These are phyloP conservation scores for Raphanus raphanistrum DNA, from an alignment of 345 rosid species.

Conservation along the genomic window DNA sequence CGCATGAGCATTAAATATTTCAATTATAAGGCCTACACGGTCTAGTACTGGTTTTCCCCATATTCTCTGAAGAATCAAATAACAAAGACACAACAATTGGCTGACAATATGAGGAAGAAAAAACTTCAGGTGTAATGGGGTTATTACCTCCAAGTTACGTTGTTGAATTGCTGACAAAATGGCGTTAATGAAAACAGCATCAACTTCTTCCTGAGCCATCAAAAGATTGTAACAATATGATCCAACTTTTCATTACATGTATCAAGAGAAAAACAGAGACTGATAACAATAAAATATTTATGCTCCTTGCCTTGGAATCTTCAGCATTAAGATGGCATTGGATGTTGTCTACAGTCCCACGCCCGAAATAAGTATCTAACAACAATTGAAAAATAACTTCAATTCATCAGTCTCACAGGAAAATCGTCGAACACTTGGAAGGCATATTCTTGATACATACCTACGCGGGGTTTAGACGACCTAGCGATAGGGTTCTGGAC, in stretches of 20 bases:
- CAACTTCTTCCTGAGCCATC: conserved; percentile 63
- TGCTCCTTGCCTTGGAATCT: conserved; percentile 70
- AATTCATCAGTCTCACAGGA: conserved; percentile 14
- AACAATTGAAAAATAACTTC: conserved; percentile 1
- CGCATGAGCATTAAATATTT: conserved; percentile 96
- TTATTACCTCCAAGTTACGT: conserved; percentile 77
- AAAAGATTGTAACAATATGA: conserved; percentile 27
- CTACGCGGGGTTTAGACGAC: conserved; percentile 68
- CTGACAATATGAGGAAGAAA: too few relatives aligned
- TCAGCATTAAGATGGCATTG: conserved; percentile 59
- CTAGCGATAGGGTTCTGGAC: conserved; percentile 80
- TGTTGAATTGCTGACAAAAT: conserved; percentile 76
- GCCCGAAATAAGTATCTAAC: conserved; percentile 77
- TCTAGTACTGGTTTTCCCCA: conserved; percentile 88
- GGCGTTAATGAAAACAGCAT: conserved; percentile 84
- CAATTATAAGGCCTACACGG: conserved; percentile 91
- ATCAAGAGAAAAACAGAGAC: background rate
- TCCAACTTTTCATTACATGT: background rate
- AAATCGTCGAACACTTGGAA: conserved; percentile 19
- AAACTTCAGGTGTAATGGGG: background rate
- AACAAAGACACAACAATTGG: conserved; percentile 5
- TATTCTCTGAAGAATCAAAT: conserved; percentile 45
- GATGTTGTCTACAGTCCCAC: conserved; percentile 71
- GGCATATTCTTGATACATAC: conserved; percentile 38
- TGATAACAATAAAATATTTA: background rate